These are phyloP conservation scores for Candida manassasensis DNA, from an alignment of 805 yeast species.

Conservation along the genomic window DNA sequence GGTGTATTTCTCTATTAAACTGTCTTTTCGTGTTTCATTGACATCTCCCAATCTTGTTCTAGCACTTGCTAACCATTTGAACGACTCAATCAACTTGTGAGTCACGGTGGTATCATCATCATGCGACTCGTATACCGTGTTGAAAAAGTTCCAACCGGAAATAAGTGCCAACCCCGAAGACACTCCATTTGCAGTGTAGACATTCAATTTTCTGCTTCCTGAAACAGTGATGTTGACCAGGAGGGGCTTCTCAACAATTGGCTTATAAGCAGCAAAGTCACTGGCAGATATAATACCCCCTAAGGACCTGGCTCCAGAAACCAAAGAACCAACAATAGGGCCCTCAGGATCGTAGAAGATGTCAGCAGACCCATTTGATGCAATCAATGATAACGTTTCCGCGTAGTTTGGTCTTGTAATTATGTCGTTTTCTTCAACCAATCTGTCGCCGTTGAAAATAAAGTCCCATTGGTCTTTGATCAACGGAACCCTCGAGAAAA, in stretches of 20 bases:
- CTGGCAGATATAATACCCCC: slow-evolving; percentile 65
- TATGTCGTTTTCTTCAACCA: slow-evolving; percentile 52
- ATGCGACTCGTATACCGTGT: slow-evolving; percentile 25
- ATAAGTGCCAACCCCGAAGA: slow-evolving; percentile 80
- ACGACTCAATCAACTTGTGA: slow-evolving; percentile 73
- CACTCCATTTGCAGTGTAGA: slow-evolving; percentile 57
- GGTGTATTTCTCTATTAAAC: slow-evolving; percentile 39
- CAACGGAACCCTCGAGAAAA: slow-evolving; percentile 23
- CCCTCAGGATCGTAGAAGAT: slow-evolving; percentile 83
- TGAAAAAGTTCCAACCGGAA: slow-evolving; percentile 67
- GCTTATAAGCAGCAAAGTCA: slow-evolving; percentile 67
- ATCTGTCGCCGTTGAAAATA: slow-evolving; percentile 32
- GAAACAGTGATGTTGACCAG: slow-evolving; percentile 17
- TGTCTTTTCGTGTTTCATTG: slow-evolving; percentile 25
- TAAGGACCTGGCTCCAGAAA: slow-evolving; percentile 39
- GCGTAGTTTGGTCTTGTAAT: slow-evolving; percentile 61
- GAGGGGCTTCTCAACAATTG: slow-evolving; percentile 43
- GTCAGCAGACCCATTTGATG: slow-evolving; percentile 70
- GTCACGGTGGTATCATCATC: slow-evolving; percentile 34
- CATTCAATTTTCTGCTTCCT: slow-evolving; percentile 15
- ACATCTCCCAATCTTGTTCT: slow-evolving; percentile 82
- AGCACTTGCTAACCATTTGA: slow-evolving; percentile 92
- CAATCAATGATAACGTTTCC: slow-evolving; percentile 60
- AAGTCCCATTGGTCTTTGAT: slow-evolving; percentile 52
- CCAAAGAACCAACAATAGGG: slow-evolving; percentile 60